phyloP scores from a whole-genome alignment of 495 filamentous ascomycete species.

The Ramalina peruviana region DNA sequence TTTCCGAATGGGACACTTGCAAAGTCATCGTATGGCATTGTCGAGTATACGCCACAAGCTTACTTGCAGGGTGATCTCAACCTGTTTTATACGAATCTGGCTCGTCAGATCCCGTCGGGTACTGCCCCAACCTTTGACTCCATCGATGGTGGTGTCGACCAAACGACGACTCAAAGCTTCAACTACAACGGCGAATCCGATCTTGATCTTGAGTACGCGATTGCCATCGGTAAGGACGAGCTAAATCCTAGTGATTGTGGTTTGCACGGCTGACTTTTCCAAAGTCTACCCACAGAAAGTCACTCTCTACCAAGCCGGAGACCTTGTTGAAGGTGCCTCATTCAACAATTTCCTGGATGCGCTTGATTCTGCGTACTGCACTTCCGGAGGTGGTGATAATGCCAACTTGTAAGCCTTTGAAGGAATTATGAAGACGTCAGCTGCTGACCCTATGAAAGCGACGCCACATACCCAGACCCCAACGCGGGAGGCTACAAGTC shows the following conservation, averaged over 20 bases:
- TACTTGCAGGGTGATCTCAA: constrained; percentile 12
- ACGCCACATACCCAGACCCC: constrained; percentile 29
- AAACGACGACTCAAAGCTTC: constrained; percentile 1
- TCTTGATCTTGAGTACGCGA: constrained; percentile 23
- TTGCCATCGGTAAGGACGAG: constrained; percentile 12
- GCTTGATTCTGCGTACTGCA: constrained; percentile 27
- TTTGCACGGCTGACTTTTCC: neutral
- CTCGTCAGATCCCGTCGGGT: constrained; percentile 8
- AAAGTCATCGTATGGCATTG: constrained; percentile 15
- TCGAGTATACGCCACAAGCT: constrained; percentile 16
- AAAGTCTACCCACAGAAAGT: constrained; percentile 26
- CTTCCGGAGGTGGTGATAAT: constrained; percentile 26
- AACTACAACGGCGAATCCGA: constrained; percentile 14
- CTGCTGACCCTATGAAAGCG: constrained; percentile 5
- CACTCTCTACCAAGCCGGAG: constrained; percentile 28
- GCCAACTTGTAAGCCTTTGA: constrained; percentile 18
- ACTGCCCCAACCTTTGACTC: constrained; percentile 10
- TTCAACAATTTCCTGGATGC: constrained; percentile 36
- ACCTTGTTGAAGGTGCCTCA: constrained; percentile 16
- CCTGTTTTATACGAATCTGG: constrained; percentile 15
- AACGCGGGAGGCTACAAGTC: constrained; percentile 28
- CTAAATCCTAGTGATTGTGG: neutral
- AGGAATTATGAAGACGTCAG: constrained; percentile 23
- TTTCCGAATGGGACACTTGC: neutral
- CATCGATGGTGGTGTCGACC: constrained; percentile 13